These are phyloP conservation scores for Glycine soja DNA, from an alignment of 306 rosid genomes.

Conservation along the genomic window DNA sequence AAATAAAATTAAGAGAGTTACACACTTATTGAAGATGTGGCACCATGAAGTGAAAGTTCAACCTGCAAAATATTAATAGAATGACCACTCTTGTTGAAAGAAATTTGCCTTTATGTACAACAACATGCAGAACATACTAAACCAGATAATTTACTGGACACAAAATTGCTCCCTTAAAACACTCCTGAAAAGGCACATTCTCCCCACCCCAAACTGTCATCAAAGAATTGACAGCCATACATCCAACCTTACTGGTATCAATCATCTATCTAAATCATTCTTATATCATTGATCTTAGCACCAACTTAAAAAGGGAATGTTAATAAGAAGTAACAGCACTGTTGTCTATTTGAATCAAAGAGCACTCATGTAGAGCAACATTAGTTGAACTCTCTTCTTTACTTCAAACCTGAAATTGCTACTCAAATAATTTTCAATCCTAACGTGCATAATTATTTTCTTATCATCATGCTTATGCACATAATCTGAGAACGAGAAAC, in stretches of 20 bases:
- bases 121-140: slow-evolving; percentile 16
- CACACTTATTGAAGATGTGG: slow-evolving; percentile 54
- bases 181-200: slow-evolving; percentile 2
- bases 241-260: slow-evolving; percentile 11
- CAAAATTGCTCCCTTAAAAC: slow-evolving; percentile 7
- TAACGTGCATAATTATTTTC: background rate
- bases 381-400: slow-evolving; percentile 1
- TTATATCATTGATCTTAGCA: slow-evolving; percentile 29
- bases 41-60: slow-evolving; percentile 57
- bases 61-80: slow-evolving; percentile 63
- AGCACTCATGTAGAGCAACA: slow-evolving; percentile 7
- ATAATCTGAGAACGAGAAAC: slow-evolving; percentile 43
- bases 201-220: background rate
- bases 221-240: slow-evolving; percentile 20
- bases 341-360: slow-evolving; percentile 14
- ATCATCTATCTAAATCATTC: slow-evolving; percentile 17
- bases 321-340: slow-evolving; percentile 25
- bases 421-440: slow-evolving; percentile 18
- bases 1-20: slow-evolving; percentile 74
- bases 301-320: slow-evolving; percentile 10
- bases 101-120: slow-evolving; percentile 34
- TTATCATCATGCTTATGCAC: slow-evolving; percentile 19
- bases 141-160: slow-evolving; percentile 25
- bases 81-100: slow-evolving; percentile 44
- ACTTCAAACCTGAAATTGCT: slow-evolving; percentile 30